These are phyloP conservation scores for Cladobotryum mycophilum DNA, from an alignment of 2,329 filamentous ascomycete species.

Conservation along the genomic window DNA sequence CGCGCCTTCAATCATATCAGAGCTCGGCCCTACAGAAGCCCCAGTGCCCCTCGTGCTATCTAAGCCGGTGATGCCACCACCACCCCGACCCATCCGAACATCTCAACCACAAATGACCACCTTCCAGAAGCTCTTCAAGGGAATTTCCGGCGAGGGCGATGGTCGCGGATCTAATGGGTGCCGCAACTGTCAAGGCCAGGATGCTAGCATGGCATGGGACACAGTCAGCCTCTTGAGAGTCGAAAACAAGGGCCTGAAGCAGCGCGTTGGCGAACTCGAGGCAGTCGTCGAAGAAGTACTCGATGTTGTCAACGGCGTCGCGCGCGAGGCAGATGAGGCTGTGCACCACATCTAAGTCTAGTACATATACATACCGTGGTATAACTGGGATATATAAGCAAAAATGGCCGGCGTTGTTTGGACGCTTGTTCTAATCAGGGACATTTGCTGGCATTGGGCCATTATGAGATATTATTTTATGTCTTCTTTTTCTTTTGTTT, in stretches of 20 bases:
- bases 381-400: conserved; percentile 4
- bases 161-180: conserved; percentile 30
- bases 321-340: too few species aligned
- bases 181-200: conserved; percentile 51
- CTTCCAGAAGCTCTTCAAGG: conserved; percentile 38
- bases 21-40: conserved; percentile 19
- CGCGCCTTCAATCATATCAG: conserved; percentile 32
- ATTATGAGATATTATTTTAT: conserved; percentile 3
- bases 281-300: conserved; percentile 54
- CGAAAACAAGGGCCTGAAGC: conserved; percentile 57
- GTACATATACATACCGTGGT: not conserved
- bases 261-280: conserved; percentile 53
- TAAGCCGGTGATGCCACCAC: conserved; percentile 21
- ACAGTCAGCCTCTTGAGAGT: conserved; percentile 55
- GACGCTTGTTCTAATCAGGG: conserved; percentile 1
- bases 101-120: conserved; percentile 26
- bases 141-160: conserved; percentile 32
- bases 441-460: not conserved
- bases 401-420: conserved; percentile 10
- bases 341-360: conserved; percentile 6
- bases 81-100: conserved; percentile 30
- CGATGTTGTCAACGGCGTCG: conserved; percentile 51
- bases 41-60: conserved; percentile 12
- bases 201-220: conserved; percentile 57
- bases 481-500: conserved; percentile 7